phyloP scores from a whole-genome alignment of 306 rosid species.

The Pyrus pyrifolia region DNA sequence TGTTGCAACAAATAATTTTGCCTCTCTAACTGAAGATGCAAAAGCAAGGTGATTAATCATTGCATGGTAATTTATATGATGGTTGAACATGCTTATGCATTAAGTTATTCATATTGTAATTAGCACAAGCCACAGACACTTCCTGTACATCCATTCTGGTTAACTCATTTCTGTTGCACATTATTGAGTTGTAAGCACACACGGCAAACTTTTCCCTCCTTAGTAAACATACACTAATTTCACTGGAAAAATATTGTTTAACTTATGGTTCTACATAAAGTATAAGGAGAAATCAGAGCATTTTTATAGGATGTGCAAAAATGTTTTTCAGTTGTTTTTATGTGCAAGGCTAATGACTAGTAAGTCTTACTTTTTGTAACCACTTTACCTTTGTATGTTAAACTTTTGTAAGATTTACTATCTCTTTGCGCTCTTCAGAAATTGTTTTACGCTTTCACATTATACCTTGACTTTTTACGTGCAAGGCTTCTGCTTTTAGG shows the following conservation, averaged over 20 bases:
- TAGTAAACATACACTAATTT: neutral
- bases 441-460: neutral
- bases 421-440: neutral
- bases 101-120: neutral
- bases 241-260: neutral
- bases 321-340: neutral
- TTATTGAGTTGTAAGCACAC: neutral
- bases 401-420: neutral
- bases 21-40: constrained; percentile 62
- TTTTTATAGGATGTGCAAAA: neutral
- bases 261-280: neutral
- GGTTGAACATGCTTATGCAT: constrained; percentile 13
- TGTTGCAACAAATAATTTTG: constrained; percentile 53
- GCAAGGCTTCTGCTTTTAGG: neutral
- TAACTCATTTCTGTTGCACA: neutral
- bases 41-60: constrained; percentile 72
- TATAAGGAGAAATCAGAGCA: neutral
- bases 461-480: neutral
- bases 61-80: constrained; percentile 15
- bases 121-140: neutral
- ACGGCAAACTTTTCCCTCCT: neutral
- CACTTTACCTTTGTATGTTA: neutral
- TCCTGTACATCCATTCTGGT: neutral
- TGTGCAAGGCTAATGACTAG: neutral
- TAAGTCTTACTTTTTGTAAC: neutral